Evolutionary conservation across 768 basidiomycete genomes (phyloP).

Genomic region (Lentinula detonsa): DNA sequence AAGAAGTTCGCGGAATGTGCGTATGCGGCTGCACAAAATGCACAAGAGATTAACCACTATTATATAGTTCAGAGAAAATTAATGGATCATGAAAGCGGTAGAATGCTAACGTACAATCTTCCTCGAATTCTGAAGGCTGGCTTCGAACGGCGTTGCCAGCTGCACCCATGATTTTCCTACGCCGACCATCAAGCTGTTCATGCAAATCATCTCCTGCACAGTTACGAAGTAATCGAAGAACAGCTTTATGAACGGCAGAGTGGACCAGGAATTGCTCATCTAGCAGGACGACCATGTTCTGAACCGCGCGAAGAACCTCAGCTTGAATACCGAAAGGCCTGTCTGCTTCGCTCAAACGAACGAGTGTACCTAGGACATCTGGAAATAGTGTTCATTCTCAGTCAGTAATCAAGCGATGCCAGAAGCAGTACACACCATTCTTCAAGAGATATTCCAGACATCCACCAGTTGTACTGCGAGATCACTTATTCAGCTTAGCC

Average conservation of each 20-base stretch:
- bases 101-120: constrained; percentile 63
- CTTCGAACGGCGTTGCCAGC: constrained; percentile 63
- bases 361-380: constrained; percentile 84
- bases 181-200: constrained; percentile 73
- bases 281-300: constrained; percentile 86
- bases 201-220: constrained; percentile 92
- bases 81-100: background rate
- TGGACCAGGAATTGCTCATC: constrained; percentile 94
- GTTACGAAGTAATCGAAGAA: constrained; percentile 75
- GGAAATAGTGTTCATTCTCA: background rate
- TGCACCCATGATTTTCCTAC: constrained; percentile 73
- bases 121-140: constrained; percentile 83
- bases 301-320: constrained; percentile 80
- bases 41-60: constrained; percentile 89
- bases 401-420: background rate
- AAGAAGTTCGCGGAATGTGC: constrained; percentile 81
- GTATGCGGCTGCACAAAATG: constrained; percentile 87
- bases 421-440: constrained; percentile 48
- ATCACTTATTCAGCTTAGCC: background rate
- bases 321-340: constrained; percentile 87
- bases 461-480: constrained; percentile 62
- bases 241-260: constrained; percentile 83
- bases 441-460: constrained; percentile 91
- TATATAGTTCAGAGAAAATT: constrained; percentile 1
- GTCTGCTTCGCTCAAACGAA: constrained; percentile 80